These are phyloP conservation scores for Thalassiosira mediterranea DNA, from an alignment of 352 stramenopile species.

Conservation along the genomic window DNA sequence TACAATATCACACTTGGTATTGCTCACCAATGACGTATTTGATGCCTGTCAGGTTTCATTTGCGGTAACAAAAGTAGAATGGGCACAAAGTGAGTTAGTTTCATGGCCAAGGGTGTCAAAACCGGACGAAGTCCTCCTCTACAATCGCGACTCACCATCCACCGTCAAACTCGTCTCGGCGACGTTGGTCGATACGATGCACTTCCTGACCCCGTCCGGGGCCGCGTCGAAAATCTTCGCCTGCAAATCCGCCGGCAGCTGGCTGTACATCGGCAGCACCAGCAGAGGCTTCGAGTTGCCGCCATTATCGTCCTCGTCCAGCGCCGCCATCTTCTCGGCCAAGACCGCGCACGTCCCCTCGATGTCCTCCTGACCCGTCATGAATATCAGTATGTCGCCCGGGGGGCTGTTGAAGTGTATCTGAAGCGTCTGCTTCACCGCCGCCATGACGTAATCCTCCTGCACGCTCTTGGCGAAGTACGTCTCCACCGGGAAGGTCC, in stretches of 20 bases:
- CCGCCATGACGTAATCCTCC: constrained; percentile 97
- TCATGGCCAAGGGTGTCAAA: constrained; percentile 92
- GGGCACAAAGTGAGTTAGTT: too few species aligned
- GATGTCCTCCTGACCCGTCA: constrained; percentile 99
- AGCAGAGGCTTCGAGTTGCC: constrained; percentile 89
- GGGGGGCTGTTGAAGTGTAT: constrained; percentile 97
- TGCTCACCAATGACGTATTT: constrained; percentile 87
- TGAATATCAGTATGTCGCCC: constrained; percentile 98
- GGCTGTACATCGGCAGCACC: constrained; percentile 99
- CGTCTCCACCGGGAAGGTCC: constrained; percentile 87
- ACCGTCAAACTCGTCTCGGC: constrained; percentile 97
- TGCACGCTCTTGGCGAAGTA: constrained; percentile 91
- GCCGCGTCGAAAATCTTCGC: constrained; percentile 97
- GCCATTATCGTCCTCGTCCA: constrained; percentile 83
- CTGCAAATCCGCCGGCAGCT: constrained; percentile 96
- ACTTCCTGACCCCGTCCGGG: constrained; percentile 85
- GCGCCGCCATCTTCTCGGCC: constrained; percentile 92
- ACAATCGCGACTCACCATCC: constrained; percentile 94
- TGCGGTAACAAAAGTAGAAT: too few species aligned
- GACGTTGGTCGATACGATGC: constrained; percentile 94
- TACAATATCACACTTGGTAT: constrained; percentile 2
- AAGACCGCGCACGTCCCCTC: constrained; percentile 91
- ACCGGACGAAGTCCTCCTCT: constrained; percentile 93
- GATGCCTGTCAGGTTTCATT: constrained; percentile 95
- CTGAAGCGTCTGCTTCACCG: constrained; percentile 97